Evolutionary conservation across 2,329 filamentous ascomycete genomes (phyloP), one percentile per base, ranked within the genome.

Genomic region (Alternaria arbusti): DNA sequence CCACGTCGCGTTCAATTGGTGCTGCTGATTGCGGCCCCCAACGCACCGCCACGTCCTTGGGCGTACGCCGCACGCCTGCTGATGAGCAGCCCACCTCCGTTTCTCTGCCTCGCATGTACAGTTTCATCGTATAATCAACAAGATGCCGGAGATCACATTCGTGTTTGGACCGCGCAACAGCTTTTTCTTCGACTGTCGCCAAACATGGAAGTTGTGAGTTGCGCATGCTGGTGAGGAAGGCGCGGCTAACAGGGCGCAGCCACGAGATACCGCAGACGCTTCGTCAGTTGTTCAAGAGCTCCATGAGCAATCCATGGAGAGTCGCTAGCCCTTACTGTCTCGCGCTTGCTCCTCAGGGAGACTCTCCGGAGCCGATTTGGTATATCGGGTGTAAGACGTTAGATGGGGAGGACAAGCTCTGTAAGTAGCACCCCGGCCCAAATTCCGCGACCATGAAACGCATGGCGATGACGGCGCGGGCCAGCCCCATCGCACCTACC

Each of bases 181-280:
- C 25, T 77, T 79, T 59, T 79, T 78, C 67, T 79, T 79, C 43
- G 77, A 79, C 67, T 74, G 74, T 54, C 76, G 75, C 3, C 74
- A 74, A 57, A 65, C 72, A 74, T 79, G 77, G 77, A 79, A 78
- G 65, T 78, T 77, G 74, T 77, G 50, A 70, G 73, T 63, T 13
- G 28, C 26, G 30, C 43, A 25, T 28, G 6, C 10, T 30, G 15
- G 3, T 46, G 23, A 32, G 22, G 36, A 45, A 52, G 32, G 36
- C 46, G 43, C 36, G 66, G 69, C 71, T 77, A 65, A 76, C 62
- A 28, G 12, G 36, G 63, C 64, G 62, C 56, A 78, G 76, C 65
- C 74, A 78, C 54, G 72, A 73, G 28, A 72, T 79, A 54, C 77
- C 76, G 32, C 71, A 66, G 17, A 77, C 74, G 15, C 70, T 79